Evolutionary conservation across 768 basidiomycete species (phyloP), one percentile per base, ranked within the genome.

Genomic region (Boletus insuetus): DNA sequence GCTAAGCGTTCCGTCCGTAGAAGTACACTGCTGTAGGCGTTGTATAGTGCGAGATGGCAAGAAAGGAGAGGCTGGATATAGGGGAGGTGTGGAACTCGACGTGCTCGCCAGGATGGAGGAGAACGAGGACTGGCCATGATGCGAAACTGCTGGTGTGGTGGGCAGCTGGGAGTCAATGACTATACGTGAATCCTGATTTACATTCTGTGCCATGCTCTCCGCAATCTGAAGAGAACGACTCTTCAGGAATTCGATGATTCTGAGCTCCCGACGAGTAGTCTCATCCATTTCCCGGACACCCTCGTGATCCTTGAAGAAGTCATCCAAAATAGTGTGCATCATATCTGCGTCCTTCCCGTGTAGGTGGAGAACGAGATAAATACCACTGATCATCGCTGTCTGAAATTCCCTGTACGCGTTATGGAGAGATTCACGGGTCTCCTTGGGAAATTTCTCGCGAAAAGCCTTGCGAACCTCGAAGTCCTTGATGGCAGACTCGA

Each of bases 401-500:
- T 92, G 91, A 71, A 94, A 94, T 64, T 92, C 91, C 53, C 91
- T 78, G 65, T 92, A 93, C 8, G 87, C 88, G 58, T 89, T 91
- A 63, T 89, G 84, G 29, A 91, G 77, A 46, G 87, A 86, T 61
- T 83, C 82, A 22, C 80, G 81, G 14, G 81, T 82, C 64, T 87
- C 87, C 62, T 80, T 81, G 1, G 84, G 77, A 54, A 84, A 77
- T 24, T 75, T 72, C 54, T 83, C 78, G 55, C 85, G 77, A 66
- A 91, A 91, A 4, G 78, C 80, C 55, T 82, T 80, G 47, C 91
- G 84, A 56, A 94, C 84, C 60, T 85, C 79, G 66, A 89, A 94
- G 69, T 96, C 94, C 65, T 85, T 86, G 61, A 91, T 83, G 5
- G 94, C 91, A 13, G 91, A 91, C 58, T 96, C 91, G 64, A 96